These are phyloP conservation scores for Ambrosia hybrid DNA, from an alignment of 140 eudicot species.

Conservation along the genomic window DNA sequence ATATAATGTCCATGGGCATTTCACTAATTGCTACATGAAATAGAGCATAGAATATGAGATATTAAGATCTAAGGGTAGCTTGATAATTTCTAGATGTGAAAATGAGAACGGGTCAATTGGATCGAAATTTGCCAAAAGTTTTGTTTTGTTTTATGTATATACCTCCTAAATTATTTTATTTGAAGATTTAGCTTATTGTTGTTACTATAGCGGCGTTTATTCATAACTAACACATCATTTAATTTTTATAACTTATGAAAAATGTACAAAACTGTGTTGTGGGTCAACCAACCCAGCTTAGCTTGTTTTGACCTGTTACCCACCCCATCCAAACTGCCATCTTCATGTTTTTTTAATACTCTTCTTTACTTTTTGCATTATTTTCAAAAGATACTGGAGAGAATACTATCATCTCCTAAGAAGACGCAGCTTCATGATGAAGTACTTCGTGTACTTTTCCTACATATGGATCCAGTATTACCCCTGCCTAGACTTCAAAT, in stretches of 20 bases:
- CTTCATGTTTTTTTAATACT: neutral
- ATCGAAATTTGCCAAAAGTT: neutral
- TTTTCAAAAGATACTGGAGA: conserved; percentile 70
- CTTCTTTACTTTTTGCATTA: neutral
- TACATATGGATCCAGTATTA: conserved; percentile 88
- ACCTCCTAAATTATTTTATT: neutral
- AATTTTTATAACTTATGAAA: neutral
- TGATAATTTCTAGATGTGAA: neutral
- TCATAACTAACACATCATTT: neutral
- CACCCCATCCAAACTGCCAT: neutral
- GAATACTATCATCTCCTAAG: conserved; percentile 83
- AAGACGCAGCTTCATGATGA: conserved; percentile 90
- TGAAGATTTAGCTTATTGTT: neutral
- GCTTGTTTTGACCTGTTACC: neutral
- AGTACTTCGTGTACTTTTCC: conserved; percentile 73
- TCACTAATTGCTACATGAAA: neutral
- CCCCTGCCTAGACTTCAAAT: conserved; percentile 93
- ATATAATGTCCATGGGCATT: neutral
- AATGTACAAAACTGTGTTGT: neutral
- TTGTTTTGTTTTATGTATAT: neutral
- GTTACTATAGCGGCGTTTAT: neutral
- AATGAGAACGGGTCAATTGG: too few species aligned
- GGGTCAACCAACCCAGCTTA: neutral
- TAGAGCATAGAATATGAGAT: too few species aligned
- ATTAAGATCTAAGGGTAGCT: neutral